These are phyloP conservation scores for Leishmania martiniquensis DNA, from an alignment of 208 protist genomes.

Conservation along the genomic window DNA sequence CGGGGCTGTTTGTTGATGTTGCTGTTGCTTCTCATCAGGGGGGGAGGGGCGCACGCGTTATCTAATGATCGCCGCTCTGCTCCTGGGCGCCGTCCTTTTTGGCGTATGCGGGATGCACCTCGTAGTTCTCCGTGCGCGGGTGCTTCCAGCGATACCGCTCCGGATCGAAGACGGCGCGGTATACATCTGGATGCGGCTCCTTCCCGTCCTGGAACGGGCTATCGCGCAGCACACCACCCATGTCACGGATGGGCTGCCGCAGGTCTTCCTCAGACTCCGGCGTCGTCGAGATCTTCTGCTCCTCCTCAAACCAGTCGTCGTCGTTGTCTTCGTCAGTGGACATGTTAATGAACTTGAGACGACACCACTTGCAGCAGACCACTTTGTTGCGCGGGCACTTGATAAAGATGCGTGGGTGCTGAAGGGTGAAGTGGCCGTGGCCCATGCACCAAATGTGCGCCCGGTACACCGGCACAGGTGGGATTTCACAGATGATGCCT, in stretches of 20 bases:
- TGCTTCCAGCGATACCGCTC: slow-evolving; percentile 87
- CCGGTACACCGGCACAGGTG: slow-evolving; percentile 86
- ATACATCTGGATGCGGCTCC: slow-evolving; percentile 81
- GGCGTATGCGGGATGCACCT: slow-evolving; percentile 84
- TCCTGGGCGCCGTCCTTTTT: slow-evolving; percentile 38
- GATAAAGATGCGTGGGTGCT: slow-evolving; percentile 91
- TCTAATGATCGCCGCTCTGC: slow-evolving; percentile 11
- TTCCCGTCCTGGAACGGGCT: slow-evolving; percentile 80
- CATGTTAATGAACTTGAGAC: slow-evolving; percentile 93
- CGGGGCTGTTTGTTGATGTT: neutral
- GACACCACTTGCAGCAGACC: slow-evolving; percentile 88
- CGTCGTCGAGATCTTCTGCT: slow-evolving; percentile 88
- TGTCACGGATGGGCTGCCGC: slow-evolving; percentile 76
- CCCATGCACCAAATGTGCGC: slow-evolving; percentile 90
- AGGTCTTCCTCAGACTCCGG: slow-evolving; percentile 79
- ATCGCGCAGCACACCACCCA: slow-evolving; percentile 76
- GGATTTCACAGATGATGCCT: slow-evolving; percentile 89
- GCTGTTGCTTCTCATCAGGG: neutral
- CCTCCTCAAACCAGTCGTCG: slow-evolving; percentile 88
- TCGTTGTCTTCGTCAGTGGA: slow-evolving; percentile 86
- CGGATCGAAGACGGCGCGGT: slow-evolving; percentile 83
- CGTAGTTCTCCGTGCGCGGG: slow-evolving; percentile 67
- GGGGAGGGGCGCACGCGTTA: neutral
- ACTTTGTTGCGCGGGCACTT: slow-evolving; percentile 82
- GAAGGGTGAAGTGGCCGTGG: slow-evolving; percentile 77